Percentiles rank a stretch among this genome's conserved stretches.
Evolutionary conservation across 345 rosid genomes (phyloP).

Genomic region (Euphorbia pulcherrima): DNA sequence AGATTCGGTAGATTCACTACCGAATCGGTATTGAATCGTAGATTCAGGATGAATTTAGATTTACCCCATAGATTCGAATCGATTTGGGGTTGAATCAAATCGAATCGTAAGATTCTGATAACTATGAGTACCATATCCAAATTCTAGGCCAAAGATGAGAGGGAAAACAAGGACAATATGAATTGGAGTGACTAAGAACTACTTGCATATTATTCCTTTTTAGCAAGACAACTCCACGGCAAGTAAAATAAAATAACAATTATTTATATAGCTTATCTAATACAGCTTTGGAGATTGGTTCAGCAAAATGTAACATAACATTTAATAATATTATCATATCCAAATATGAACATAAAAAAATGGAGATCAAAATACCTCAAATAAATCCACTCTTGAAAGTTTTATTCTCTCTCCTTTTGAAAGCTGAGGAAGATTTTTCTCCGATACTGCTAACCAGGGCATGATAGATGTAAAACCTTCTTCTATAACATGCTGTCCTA

Average conservation of each 20-base stretch:
- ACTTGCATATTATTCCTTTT: neutral
- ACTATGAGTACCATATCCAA: neutral
- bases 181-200: neutral
- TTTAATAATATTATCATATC: neutral
- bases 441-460: slow-evolving; percentile 88
- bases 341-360: neutral
- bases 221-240: neutral
- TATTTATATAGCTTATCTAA: neutral
- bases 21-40: too few species aligned
- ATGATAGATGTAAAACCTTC: slow-evolving; percentile 79
- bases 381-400: slow-evolving; percentile 67
- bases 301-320: neutral
- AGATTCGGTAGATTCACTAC: too few species aligned
- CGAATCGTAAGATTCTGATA: too few species aligned
- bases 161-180: neutral
- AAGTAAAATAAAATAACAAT: neutral
- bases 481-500: slow-evolving; percentile 56
- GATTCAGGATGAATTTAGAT: too few species aligned
- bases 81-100: too few species aligned
- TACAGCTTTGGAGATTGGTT: neutral
- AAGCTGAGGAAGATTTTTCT: slow-evolving; percentile 71
- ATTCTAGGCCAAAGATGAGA: neutral
- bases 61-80: too few species aligned
- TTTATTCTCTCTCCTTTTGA: slow-evolving; percentile 63
- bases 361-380: slow-evolving; percentile 45